Percentiles rank a stretch among this genome's conserved stretches.
Conservation (phyloP, 257 asterid species). For the Cordia subcordata region DNA sequence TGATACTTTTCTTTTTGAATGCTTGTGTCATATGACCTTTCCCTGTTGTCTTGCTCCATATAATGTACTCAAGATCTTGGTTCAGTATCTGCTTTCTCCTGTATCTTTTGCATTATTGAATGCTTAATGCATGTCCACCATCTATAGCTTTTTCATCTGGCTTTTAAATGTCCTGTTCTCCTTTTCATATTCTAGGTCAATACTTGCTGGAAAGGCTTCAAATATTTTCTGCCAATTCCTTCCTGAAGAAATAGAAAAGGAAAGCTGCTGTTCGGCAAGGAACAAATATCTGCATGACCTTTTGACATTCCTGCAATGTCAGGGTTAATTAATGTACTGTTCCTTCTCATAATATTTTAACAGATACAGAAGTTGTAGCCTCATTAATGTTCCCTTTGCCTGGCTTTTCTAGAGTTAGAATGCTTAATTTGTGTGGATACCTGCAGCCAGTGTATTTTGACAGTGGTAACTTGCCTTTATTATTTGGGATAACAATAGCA, state of each 20-base stretch:
- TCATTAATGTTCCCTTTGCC: conserved; percentile 10
- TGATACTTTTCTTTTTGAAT: neutral
- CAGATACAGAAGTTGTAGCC: conserved; percentile 10
- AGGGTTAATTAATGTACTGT: conserved; percentile 78
- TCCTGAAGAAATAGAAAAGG: conserved; percentile 37
- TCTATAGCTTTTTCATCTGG: neutral
- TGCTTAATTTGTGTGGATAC: too few species aligned
- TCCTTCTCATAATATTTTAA: conserved; percentile 23
- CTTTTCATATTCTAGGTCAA: conserved; percentile 26
- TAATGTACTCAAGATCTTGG: neutral
- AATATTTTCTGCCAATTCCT: conserved; percentile 28
- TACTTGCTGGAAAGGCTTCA: conserved; percentile 28
- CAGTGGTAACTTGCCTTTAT: too few species aligned
- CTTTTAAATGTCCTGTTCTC: conserved; percentile 12
- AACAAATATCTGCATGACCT: conserved; percentile 53
- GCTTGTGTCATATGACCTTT: neutral
- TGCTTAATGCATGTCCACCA: neutral
- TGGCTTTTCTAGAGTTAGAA: conserved; percentile 15
- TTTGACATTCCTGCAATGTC: conserved; percentile 80
- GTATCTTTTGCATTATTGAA: neutral
- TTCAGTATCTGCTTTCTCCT: neutral
- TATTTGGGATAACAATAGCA: too few species aligned
- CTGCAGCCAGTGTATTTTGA: too few species aligned
- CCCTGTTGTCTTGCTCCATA: neutral
- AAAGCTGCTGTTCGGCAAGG: conserved; percentile 43